A percentile compares a stretch with the other conserved stretches of the same genome.
Evolutionary conservation across 2,329 filamentous ascomycete genomes (phyloP).

Genomic region (Thelonectria olida): DNA sequence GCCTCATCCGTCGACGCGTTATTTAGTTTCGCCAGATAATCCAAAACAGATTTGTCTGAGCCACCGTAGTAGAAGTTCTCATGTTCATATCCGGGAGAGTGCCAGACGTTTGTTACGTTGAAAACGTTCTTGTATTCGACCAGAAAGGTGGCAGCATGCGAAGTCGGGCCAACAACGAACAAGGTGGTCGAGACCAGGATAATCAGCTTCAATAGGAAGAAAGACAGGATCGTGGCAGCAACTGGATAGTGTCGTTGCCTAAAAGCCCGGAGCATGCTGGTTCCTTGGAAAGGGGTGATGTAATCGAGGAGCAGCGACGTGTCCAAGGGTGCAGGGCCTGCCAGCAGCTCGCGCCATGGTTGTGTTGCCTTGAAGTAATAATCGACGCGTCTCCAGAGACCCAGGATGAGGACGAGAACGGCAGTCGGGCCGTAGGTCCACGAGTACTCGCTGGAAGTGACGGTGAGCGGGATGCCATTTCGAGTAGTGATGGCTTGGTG

Average conservation of each 20-base stretch:
- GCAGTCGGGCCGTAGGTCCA: background rate
- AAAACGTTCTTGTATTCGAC: background rate
- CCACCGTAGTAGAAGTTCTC: background rate
- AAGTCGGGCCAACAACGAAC: background rate
- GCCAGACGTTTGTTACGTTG: background rate
- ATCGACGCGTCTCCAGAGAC: conserved; percentile 5
- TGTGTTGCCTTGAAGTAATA: background rate
- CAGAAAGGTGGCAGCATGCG: background rate
- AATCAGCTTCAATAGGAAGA: background rate
- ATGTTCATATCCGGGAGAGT: background rate
- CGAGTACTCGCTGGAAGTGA: background rate
- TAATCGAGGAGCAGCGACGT: conserved; percentile 5
- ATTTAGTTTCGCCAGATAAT: background rate
- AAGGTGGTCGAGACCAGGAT: conserved; percentile 3
- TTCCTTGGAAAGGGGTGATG: background rate
- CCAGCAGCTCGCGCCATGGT: background rate
- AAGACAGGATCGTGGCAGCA: background rate
- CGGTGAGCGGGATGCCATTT: background rate
- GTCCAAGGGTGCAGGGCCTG: background rate
- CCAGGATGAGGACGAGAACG: background rate
- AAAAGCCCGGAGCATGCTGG: background rate
- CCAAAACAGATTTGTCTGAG: background rate
- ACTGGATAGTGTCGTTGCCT: background rate
- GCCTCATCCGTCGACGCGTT: background rate
- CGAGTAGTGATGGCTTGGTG: background rate